These are phyloP conservation scores for Lunasporangiospora selenospora DNA, from an alignment of 192 early-diverging fungal genomes.

Conservation along the genomic window DNA sequence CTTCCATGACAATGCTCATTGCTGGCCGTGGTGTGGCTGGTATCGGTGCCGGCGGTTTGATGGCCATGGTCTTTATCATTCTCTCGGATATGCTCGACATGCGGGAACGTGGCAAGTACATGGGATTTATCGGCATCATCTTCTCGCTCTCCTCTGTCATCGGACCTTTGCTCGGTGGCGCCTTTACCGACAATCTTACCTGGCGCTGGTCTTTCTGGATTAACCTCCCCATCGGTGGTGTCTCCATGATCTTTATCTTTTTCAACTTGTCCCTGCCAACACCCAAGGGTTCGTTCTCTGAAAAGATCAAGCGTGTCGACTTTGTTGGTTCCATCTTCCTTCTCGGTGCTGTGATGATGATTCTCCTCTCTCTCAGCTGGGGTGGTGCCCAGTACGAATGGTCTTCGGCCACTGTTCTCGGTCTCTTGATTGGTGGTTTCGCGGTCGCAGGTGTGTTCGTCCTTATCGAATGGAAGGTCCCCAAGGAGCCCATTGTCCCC, in stretches of 20 bases:
- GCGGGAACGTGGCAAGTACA: constrained; percentile 72
- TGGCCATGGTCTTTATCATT: constrained; percentile 71
- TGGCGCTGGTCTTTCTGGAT: constrained; percentile 2
- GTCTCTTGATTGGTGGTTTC: constrained; percentile 52
- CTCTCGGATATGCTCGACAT: constrained; percentile 76
- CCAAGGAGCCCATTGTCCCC: constrained; percentile 71
- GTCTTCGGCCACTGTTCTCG: constrained; percentile 61
- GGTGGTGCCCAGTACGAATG: constrained; percentile 66
- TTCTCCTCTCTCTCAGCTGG: constrained; percentile 71
- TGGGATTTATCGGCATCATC: constrained; percentile 43
- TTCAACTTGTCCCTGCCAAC: constrained; percentile 43
- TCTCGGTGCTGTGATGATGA: constrained; percentile 55
- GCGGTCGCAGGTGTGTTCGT: constrained; percentile 47
- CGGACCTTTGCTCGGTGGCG: constrained; percentile 49
- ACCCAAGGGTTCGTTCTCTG: constrained; percentile 15
- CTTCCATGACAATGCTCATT: constrained; percentile 61
- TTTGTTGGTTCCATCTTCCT: constrained; percentile 59
- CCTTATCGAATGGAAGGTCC: constrained; percentile 54
- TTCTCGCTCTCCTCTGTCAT: constrained; percentile 56
- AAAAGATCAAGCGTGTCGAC: constrained; percentile 69
- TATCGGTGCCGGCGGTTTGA: constrained; percentile 70
- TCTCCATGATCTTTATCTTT: constrained; percentile 54
- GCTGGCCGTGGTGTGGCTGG: constrained; percentile 74
- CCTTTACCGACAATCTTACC: neutral
- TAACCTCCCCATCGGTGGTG: constrained; percentile 49